These are phyloP conservation scores for Mucor saturninus DNA, from an alignment of 371 early-diverging fungal genomes.

Conservation along the genomic window DNA sequence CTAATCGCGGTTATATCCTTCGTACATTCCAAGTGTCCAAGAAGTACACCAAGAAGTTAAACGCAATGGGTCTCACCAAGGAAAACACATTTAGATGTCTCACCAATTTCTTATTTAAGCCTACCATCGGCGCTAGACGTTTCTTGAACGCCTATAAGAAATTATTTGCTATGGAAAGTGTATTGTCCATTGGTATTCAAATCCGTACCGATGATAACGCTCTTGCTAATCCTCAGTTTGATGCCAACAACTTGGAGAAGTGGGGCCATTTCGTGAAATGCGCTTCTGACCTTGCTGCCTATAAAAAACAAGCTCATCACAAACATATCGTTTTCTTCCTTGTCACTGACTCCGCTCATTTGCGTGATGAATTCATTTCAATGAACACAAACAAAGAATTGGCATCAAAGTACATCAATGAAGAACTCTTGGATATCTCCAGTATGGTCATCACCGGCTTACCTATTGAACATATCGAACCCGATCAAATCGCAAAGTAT, in stretches of 20 bases:
- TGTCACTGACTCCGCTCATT: constrained; percentile 46
- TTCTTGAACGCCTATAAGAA: constrained; percentile 51
- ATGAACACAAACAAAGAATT: constrained; percentile 35
- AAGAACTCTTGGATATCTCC: constrained; percentile 31
- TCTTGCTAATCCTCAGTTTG: constrained; percentile 46
- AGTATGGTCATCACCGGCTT: constrained; percentile 51
- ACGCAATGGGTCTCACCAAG: constrained; percentile 43
- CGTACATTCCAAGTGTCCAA: constrained; percentile 45
- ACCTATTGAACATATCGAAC: constrained; percentile 55
- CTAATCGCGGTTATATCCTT: constrained; percentile 54
- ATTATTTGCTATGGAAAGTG: constrained; percentile 48
- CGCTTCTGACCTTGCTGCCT: constrained; percentile 45
- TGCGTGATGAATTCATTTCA: constrained; percentile 47
- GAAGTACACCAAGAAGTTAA: constrained; percentile 31
- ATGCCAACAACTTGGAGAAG: constrained; percentile 37
- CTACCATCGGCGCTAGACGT: constrained; percentile 50
- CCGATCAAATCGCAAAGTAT: constrained; percentile 43
- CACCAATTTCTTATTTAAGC: constrained; percentile 51
- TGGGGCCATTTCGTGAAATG: constrained; percentile 56
- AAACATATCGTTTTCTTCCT: constrained; percentile 49
- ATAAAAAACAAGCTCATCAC: constrained; percentile 43
- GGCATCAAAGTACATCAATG: constrained; percentile 28
- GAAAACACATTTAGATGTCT: constrained; percentile 52
- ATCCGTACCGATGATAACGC: constrained; percentile 49
- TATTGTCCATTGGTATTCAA: constrained; percentile 52